Base-by-base conservation (phyloP, 1,139 yeast genomes). In the Candida pseudocylindracea region DNA sequence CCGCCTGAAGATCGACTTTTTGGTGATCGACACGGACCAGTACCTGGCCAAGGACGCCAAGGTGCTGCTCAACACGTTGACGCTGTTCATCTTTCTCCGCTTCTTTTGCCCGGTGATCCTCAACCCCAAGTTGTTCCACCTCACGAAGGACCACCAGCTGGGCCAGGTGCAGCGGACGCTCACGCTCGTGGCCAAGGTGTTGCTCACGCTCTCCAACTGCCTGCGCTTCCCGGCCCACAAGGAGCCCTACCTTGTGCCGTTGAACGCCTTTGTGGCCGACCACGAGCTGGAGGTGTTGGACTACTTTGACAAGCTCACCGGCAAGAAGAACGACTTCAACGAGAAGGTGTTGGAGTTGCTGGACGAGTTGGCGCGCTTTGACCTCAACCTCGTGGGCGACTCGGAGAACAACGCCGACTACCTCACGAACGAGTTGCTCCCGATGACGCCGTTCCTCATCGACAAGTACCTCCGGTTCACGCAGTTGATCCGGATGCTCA, bases 81-180 rank as follows among this genome's bases (percentile, higher is more conserved):
- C 91, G 25, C 85, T 93, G 1, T 78, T 88, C 44, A 55, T 88
- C 15, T 88, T 88, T 48, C 54, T 88, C 38, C 57, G 96, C 38
- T 83, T 80, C 47, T 71, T 81, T 42, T 85, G 94, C 45, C 96
- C 96, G 0, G 93, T 93, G 0, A 67, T 88, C 30, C 55, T 88
- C 43, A 83, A 81, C 44, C 96, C 96, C 0, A 81, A 81, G 44
- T 51, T 81, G 32, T 83, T 81, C 47, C 72, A 73, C 39, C 57
- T 88, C 33, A 67, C 81, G 1, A 64, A 67, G 36, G 60, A 65
- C 32, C 88, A 78, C 43, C 81, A 81, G 37, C 61, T 71, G 9
- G 80, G 83, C 1, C 58, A 59, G 12, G 61, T 72, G 1, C 88
- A 81, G 42, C 60, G 93, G 36, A 75, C 93, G 0, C 53, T 85